Base-by-base conservation (phyloP, 345 rosid genomes). In the Chamaenerion angustifolium region DNA sequence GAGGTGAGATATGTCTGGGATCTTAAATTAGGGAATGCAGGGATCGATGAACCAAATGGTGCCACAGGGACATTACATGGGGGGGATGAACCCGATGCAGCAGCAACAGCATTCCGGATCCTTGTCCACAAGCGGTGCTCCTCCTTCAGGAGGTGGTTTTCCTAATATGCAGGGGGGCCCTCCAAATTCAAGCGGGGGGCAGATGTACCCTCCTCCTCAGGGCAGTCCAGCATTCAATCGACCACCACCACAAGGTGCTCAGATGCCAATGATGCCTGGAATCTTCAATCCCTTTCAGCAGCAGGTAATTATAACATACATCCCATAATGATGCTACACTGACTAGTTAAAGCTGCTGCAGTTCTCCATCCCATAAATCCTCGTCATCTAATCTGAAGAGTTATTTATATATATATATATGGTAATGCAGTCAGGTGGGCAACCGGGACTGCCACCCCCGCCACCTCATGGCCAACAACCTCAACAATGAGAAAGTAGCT, bases 211-310 rank as follows among this genome's bases (percentile, higher is more conserved):
- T 5, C 92, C 80, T 76, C 77, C 70, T 5, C 92, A 82, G 40
- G 81, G 92, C 16, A 79, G 89, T 56, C 81, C 77, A 27, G 79
- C 85, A 55, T 79, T 76, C 42, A 83, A 68, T 64, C 83, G 77
- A 73, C 92, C 93, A 40, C 92, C 93, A 40, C 75, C 82, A 53
- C 98, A 75, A 61, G 77, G 71, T 54, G 81, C 79, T 23, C 88
- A 80, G 68, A 74, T 78, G 83, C 78, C 80, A 45, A 81, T 83
- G 85, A 83, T 82, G 85, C 82, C 77, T 13, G 87, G 37, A 31
- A 7, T 89, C 23, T 92, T 59, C 68, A 90, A 82, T 74, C 95
- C 83, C 11, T 92, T 70, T 67, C 96, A 87, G 93, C 96, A 87
- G 93, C 37, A 31, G 93, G 77, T 66, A 42, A 49, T 17, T 27